Evolutionary conservation across 768 basidiomycete genomes (phyloP).

Genomic region (Gyrodon lividus): DNA sequence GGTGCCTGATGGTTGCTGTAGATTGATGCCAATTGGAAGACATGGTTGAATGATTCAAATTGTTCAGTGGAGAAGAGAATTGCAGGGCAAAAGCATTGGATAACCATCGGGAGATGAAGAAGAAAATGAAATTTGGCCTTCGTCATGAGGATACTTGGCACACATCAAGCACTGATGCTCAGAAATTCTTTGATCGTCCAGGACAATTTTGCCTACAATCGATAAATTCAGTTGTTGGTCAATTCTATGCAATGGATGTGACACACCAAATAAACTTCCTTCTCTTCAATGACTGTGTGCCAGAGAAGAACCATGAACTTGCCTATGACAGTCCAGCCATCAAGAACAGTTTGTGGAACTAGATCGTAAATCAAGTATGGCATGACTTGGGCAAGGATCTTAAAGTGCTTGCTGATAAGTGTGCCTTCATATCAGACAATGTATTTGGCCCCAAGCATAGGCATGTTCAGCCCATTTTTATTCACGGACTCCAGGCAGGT

Average conservation of each 20-base stretch:
- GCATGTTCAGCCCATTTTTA: constrained; percentile 25
- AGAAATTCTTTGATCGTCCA: constrained; percentile 22
- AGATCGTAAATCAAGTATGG: constrained; percentile 31
- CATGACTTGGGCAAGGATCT: constrained; percentile 28
- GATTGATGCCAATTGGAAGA: constrained; percentile 23
- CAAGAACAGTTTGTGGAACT: constrained; percentile 18
- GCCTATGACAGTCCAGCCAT: constrained; percentile 33
- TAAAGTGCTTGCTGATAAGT: constrained; percentile 35
- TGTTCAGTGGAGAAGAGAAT: constrained; percentile 26
- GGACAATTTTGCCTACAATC: constrained; percentile 1
- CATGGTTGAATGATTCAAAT: constrained; percentile 24
- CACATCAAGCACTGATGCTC: constrained; percentile 16
- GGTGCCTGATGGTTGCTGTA: constrained; percentile 31
- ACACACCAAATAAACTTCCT: constrained; percentile 35
- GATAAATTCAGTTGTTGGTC: neutral
- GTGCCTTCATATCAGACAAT: constrained; percentile 29
- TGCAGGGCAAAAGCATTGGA: constrained; percentile 26
- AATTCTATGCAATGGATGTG: neutral
- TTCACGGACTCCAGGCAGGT: constrained; percentile 25
- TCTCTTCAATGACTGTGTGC: constrained; percentile 38
- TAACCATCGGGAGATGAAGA: constrained; percentile 21
- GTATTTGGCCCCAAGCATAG: constrained; percentile 29
- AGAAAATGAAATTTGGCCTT: constrained; percentile 32
- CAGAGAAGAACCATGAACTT: constrained; percentile 38
- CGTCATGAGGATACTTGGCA: constrained; percentile 18